These are phyloP conservation scores for Parastagonospora avenae DNA, from an alignment of 2,329 filamentous ascomycete genomes.

Conservation along the genomic window DNA sequence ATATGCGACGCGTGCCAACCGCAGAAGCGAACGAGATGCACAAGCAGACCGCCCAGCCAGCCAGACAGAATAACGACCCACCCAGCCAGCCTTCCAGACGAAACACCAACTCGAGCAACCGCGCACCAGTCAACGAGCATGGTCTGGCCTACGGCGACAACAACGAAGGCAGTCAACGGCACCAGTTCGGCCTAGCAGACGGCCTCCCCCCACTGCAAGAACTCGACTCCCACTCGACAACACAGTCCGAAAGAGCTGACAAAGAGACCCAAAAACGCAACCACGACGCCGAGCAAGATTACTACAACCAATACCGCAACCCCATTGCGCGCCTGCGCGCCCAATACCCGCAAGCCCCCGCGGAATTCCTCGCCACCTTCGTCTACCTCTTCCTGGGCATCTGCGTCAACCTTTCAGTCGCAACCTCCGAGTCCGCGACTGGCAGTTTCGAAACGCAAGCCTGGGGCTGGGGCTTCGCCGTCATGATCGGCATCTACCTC, in stretches of 20 bases:
- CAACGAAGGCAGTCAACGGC: slow-evolving; percentile 6
- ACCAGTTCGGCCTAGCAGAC: slow-evolving; percentile 52
- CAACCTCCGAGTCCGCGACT: slow-evolving; percentile 52
- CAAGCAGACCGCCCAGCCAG: not conserved
- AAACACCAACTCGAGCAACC: not conserved
- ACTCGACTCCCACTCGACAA: slow-evolving; percentile 28
- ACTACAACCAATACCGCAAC: slow-evolving; percentile 58
- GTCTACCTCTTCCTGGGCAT: slow-evolving; percentile 53
- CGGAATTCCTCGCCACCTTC: slow-evolving; percentile 55
- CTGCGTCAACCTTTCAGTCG: slow-evolving; percentile 55
- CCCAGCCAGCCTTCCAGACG: slow-evolving; percentile 13
- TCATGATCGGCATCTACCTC: slow-evolving; percentile 57
- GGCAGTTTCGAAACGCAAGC: slow-evolving; percentile 37
- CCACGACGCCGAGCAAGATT: slow-evolving; percentile 52
- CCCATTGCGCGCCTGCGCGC: slow-evolving; percentile 58
- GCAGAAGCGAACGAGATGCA: slow-evolving; percentile 12
- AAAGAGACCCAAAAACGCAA: slow-evolving; percentile 47
- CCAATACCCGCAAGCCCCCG: slow-evolving; percentile 58
- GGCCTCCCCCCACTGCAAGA: slow-evolving; percentile 48
- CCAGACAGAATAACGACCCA: slow-evolving; percentile 5
- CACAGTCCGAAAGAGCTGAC: slow-evolving; percentile 42
- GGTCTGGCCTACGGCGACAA: slow-evolving; percentile 19
- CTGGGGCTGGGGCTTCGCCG: slow-evolving; percentile 59
- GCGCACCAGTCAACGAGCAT: slow-evolving; percentile 30
- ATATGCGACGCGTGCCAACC: slow-evolving; percentile 16